Base-by-base conservation (phyloP, 192 early-diverging fungal genomes). In the Lobosporangium transversale region DNA sequence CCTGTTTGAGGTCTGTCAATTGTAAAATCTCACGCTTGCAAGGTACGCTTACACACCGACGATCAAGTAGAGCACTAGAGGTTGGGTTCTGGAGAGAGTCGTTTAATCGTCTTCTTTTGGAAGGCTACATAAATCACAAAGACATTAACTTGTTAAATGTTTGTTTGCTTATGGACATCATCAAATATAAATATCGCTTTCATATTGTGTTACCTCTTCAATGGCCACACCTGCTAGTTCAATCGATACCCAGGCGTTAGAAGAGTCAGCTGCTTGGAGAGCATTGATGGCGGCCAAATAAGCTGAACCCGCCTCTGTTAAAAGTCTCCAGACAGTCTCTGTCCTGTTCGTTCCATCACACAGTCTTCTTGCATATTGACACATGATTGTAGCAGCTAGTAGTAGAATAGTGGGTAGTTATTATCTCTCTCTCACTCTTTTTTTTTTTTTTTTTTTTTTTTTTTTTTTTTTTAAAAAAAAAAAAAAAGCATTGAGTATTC, bases 271-370 rank as follows among this genome's bases (percentile, higher is more conserved):
- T 10, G 67, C 32, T n/a, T 76, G 59, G 20, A 76, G 65, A 11
- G 64, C 44, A 36, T 76, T 76, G 32, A 76, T 76, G 23, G 73
- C 63, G 3, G 64, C 52, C 45, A 76, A 20, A 48, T 61, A 67
- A 6, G 73, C 43, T 1, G 32, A 30, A 0, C 56, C 43, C 0
- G 58, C 64, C 37, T 66, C 65, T 2, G 33, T 27, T 23, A 61
- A 51, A 11, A 66, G 40, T n/a, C 15, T 8, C 9, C 23, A 20
- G 29, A 56, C 59, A 0, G 53, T 50, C 8, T 76, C 73, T 31
- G 53, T 20, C 0, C 47, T 6, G 21, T 62, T 44, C 1, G 53
- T 40, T 12, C 37, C 32, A 30, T 56, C 45, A 23, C 51, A 44
- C 36, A 76, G 17, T 51, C 64, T 47, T 20, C 40, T 51, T 5